These are phyloP conservation scores for Sporothrix pallida DNA, from an alignment of 2,329 filamentous ascomycete genomes.

Conservation along the genomic window DNA sequence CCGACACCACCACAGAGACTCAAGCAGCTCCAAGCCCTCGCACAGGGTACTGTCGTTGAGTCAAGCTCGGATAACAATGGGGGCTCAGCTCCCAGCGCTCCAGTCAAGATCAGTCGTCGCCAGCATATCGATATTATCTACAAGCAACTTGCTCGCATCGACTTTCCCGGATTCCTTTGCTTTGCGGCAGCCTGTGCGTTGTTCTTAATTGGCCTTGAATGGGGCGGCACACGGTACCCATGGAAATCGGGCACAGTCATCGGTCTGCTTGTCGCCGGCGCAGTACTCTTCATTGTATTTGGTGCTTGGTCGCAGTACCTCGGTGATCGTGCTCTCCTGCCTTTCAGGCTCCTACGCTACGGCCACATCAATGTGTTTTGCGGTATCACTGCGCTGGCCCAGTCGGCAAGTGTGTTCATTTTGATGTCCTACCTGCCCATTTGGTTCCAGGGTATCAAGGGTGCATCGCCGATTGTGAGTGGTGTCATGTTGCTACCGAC, in stretches of 20 bases:
- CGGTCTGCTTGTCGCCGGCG: slow-evolving; percentile 49
- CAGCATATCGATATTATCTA: background rate
- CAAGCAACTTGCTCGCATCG: slow-evolving; percentile 43
- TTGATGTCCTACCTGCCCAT: slow-evolving; percentile 45
- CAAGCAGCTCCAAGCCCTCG: slow-evolving; percentile 41
- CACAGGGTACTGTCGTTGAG: slow-evolving; percentile 38
- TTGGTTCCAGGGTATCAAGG: slow-evolving; percentile 46
- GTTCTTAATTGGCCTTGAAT: slow-evolving; percentile 54
- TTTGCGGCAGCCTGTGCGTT: slow-evolving; percentile 50
- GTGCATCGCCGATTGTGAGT: slow-evolving; percentile 40
- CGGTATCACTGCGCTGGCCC: slow-evolving; percentile 30
- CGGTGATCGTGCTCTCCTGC: slow-evolving; percentile 41
- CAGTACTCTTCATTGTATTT: slow-evolving; percentile 42
- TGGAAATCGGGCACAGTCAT: slow-evolving; percentile 51
- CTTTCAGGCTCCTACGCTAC: slow-evolving; percentile 44
- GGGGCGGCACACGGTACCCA: slow-evolving; percentile 48
- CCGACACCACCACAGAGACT: slow-evolving; percentile 37
- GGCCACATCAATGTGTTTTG: slow-evolving; percentile 45
- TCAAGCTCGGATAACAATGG: background rate
- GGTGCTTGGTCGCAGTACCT: slow-evolving; percentile 50
- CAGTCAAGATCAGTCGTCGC: slow-evolving; percentile 42
- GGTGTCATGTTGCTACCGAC: slow-evolving; percentile 37
- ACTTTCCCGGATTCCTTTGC: slow-evolving; percentile 51
- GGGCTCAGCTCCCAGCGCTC: slow-evolving; percentile 39
- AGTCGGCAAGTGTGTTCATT: slow-evolving; percentile 42